Percentiles rank a stretch among this genome's conserved stretches.
These are phyloP conservation scores for Lunularia cruciata DNA, from an alignment of 225 moss, liverwort and hornwort genomes.

Conservation along the genomic window DNA sequence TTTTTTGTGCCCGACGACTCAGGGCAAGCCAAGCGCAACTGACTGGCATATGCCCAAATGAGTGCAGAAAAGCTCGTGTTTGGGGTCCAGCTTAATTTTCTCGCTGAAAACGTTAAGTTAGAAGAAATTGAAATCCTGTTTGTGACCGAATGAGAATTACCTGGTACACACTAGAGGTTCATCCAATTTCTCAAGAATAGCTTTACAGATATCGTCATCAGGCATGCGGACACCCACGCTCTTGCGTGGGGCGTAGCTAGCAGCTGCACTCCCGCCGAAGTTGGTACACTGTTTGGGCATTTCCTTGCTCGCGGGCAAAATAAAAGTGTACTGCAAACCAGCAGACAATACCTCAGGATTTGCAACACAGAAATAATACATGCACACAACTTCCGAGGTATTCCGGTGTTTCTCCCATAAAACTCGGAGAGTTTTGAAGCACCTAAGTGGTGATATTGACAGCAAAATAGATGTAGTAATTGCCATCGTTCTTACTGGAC, in stretches of 20 bases:
- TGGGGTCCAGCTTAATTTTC: not conserved
- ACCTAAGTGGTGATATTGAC: too few species aligned
- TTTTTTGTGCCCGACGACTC: not conserved
- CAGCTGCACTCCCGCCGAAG: conserved; percentile 81
- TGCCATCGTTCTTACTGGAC: conserved; percentile 81
- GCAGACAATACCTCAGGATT: too few species aligned
- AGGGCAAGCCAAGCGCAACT: not conserved
- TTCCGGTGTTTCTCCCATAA: not conserved
- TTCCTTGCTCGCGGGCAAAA: conserved; percentile 89
- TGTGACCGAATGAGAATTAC: conserved; percentile 13
- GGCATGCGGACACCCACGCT: conserved; percentile 57
- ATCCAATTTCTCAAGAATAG: conserved; percentile 43
- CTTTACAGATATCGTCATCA: conserved; percentile 43
- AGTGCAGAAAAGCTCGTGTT: not conserved
- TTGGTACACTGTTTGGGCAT: conserved; percentile 95
- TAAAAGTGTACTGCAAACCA: conserved; percentile 77
- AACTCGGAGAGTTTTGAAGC: not conserved
- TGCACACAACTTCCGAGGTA: not conserved
- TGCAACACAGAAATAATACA: not conserved
- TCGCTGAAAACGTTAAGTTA: not conserved
- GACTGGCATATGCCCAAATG: not conserved
- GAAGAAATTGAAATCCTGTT: not conserved
- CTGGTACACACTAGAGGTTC: conserved; percentile 49
- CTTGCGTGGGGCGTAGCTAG: conserved; percentile 73
- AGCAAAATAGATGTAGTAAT: not conserved